phyloP scores from a whole-genome alignment of 2,329 filamentous ascomycete genomes.

The Apiospora sp. region DNA sequence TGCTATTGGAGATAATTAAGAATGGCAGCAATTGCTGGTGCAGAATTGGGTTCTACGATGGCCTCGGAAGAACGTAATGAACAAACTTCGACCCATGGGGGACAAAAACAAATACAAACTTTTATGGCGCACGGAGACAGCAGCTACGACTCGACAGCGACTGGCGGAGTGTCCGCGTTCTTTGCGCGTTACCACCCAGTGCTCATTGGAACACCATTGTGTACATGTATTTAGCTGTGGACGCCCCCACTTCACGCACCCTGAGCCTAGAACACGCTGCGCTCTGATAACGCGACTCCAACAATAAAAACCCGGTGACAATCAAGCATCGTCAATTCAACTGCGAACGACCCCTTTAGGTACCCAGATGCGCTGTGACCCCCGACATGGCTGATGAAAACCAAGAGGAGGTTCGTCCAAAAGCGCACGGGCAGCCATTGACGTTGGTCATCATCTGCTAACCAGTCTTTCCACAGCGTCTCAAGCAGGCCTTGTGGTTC shows the following conservation, averaged over 20 bases:
- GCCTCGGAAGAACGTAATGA: background rate
- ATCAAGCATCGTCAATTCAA: background rate
- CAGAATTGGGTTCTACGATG: background rate
- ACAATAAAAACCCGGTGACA: background rate
- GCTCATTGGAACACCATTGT: background rate
- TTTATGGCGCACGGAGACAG: constrained; percentile 19
- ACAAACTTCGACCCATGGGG: background rate
- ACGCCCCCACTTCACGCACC: constrained; percentile 11
- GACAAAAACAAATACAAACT: constrained; percentile 8
- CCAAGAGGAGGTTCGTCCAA: constrained; percentile 42
- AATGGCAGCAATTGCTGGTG: background rate
- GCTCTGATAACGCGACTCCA: background rate
- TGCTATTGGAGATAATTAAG: background rate
- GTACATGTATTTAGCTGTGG: background rate
- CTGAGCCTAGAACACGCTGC: background rate
- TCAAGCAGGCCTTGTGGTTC: constrained; percentile 87
- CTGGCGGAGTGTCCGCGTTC: constrained; percentile 14
- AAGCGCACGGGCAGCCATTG: background rate
- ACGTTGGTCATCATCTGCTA: background rate
- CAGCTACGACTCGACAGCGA: background rate
- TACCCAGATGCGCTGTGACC: background rate
- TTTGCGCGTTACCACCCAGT: background rate
- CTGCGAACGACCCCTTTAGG: background rate
- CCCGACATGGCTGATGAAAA: constrained; percentile 41
- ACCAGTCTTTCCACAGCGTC: constrained; percentile 59